These are phyloP conservation scores for Boletus sp. DNA, from an alignment of 1,284 basidiomycete species.

Conservation along the genomic window DNA sequence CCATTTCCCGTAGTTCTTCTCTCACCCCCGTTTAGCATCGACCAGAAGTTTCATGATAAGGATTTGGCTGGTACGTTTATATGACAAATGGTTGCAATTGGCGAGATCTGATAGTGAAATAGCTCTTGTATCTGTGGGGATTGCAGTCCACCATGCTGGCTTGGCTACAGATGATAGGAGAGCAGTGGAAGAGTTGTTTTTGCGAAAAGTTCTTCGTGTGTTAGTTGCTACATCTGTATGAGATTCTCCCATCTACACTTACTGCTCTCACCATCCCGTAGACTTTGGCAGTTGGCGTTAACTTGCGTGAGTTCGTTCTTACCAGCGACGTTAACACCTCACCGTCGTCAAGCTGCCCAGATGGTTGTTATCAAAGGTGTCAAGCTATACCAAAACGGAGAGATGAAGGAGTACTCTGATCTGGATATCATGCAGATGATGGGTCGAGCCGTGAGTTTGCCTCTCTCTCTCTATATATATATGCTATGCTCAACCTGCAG, in stretches of 20 bases:
- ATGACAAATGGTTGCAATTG: neutral
- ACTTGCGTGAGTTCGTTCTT: conserved; percentile 58
- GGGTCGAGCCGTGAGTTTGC: conserved; percentile 64
- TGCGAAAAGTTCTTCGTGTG: conserved; percentile 61
- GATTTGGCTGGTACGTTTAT: conserved; percentile 49
- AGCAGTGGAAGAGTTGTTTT: conserved; percentile 66
- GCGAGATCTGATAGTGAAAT: conserved; percentile 1
- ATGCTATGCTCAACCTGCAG: neutral
- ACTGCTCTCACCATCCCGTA: conserved; percentile 29
- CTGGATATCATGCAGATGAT: conserved; percentile 85
- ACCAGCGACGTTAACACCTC: neutral
- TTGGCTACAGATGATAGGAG: conserved; percentile 69
- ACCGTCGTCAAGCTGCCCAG: conserved; percentile 55
- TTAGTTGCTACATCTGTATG: conserved; percentile 72
- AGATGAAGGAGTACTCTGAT: conserved; percentile 72
- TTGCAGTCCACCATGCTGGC: conserved; percentile 88
- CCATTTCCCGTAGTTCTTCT: neutral
- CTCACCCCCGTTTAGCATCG: conserved; percentile 39
- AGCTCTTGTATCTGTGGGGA: conserved; percentile 63
- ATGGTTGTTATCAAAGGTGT: conserved; percentile 83
- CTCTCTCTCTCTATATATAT: neutral
- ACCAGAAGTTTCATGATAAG: conserved; percentile 57
- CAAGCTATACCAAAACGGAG: conserved; percentile 62
- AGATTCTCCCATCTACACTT: conserved; percentile 2
- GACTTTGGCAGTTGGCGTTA: conserved; percentile 88